Evolutionary conservation across 108 stramenopile genomes (phyloP), one percentile per base, ranked within the genome.

Genomic region (Epithemia pelagica): DNA sequence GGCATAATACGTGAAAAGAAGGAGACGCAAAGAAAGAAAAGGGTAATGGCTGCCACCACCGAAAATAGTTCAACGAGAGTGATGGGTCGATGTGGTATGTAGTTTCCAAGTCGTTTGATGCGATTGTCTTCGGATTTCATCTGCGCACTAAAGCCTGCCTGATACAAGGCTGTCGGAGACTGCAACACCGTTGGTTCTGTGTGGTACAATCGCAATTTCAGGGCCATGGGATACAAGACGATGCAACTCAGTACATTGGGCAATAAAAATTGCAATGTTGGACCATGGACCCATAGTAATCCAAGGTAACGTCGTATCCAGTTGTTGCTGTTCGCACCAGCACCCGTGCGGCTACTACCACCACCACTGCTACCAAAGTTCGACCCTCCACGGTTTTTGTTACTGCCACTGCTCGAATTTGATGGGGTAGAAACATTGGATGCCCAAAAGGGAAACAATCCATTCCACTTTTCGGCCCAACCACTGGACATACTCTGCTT

Each of bases 1-100:
- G 56, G 0, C 83, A 24, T 23, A 70, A 52, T n/a, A 61, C 59
- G 28, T 22, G 56, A 67, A 53, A 23, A 30, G 29, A n/a, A 51
- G 18, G 55, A 53, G 2, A 57, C 19, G 30, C 55, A 19, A 10
- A 30, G 3, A 28, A 26, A 22, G 53, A 30, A 37, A 19, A 30
- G 26, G 53, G 18, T 32, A 22, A 67, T 29, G 5, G 26, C 3
- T 2, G 7, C 15, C 61, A n/a, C 28, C 7, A 31, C 28, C 7
- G 28, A 15, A 30, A 31, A 26, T 27, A n/a, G 28, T 61, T 28
- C 24, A 8, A n/a, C 3, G 18, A 61, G n/a, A 7, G n/a, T 61
- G 8, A 21, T 61, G 29, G 20, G 21, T 28, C 61, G 56, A 58
- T 58, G 26, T 21, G 56, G 25, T n/a, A 28, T 31, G 21, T 30